These are phyloP conservation scores for Eurotiales sp. DNA, from an alignment of 2,329 filamentous ascomycete species.

Conservation along the genomic window DNA sequence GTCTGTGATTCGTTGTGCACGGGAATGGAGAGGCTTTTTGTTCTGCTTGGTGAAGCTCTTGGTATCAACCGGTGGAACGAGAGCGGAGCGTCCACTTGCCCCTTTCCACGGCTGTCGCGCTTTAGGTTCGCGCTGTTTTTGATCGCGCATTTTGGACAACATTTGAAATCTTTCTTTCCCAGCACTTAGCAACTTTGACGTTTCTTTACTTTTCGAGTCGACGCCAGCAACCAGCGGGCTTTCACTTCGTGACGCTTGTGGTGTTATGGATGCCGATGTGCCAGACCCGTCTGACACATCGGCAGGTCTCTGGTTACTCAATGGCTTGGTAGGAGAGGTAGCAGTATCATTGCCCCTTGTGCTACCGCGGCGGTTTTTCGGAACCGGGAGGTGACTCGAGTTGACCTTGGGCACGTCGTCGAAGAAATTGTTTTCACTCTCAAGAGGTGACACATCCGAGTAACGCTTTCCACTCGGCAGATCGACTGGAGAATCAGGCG, in stretches of 20 bases:
- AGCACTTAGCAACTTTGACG: slow-evolving; percentile 28
- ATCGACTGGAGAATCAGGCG: slow-evolving; percentile 42
- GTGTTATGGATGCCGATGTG: not conserved
- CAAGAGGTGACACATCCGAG: slow-evolving; percentile 42
- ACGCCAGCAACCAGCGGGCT: not conserved
- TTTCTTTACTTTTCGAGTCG: slow-evolving; percentile 19
- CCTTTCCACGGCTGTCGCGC: slow-evolving; percentile 65
- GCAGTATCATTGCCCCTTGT: not conserved
- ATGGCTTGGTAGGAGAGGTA: not conserved
- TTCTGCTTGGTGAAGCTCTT: slow-evolving; percentile 28
- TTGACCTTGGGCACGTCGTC: slow-evolving; percentile 19
- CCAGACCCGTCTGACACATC: not conserved
- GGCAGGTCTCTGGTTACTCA: not conserved
- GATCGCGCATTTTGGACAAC: slow-evolving; percentile 27
- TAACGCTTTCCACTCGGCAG: slow-evolving; percentile 17
- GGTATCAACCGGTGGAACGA: slow-evolving; percentile 64
- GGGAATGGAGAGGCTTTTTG: slow-evolving; percentile 20
- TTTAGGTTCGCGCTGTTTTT: slow-evolving; percentile 20
- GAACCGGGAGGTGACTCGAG: slow-evolving; percentile 12
- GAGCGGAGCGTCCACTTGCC: slow-evolving; percentile 62
- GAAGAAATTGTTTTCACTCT: slow-evolving; percentile 20
- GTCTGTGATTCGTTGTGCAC: slow-evolving; percentile 40
- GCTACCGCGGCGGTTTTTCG: not conserved
- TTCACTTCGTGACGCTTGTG: slow-evolving; percentile 1
- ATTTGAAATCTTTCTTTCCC: slow-evolving; percentile 37